Evolutionary conservation across 768 basidiomycete genomes (phyloP).

Genomic region (Megacollybia marginata): DNA sequence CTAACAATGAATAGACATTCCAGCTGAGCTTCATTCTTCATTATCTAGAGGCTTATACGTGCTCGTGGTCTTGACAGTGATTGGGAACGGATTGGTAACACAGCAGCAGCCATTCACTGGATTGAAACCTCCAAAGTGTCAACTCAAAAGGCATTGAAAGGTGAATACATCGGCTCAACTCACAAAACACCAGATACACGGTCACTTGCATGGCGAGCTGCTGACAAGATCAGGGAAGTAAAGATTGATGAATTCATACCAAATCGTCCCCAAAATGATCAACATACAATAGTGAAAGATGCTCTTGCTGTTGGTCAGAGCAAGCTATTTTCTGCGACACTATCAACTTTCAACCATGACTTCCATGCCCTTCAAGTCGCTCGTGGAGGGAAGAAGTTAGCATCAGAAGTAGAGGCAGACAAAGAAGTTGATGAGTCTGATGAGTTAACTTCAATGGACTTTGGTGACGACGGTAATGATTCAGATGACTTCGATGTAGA

Average conservation of each 20-base stretch:
- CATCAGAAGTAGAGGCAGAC: neutral
- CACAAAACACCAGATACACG: slow-evolving; percentile 4
- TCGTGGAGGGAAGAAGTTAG: neutral
- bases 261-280: neutral
- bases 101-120: neutral
- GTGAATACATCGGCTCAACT: neutral
- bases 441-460: neutral
- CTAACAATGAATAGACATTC: slow-evolving; percentile 8
- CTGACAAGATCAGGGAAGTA: slow-evolving; percentile 1
- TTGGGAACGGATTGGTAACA: slow-evolving; percentile 7
- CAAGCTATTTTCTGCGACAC: neutral
- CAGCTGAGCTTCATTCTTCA: slow-evolving; percentile 4
- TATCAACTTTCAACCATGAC: neutral
- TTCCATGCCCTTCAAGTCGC: neutral
- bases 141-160: neutral
- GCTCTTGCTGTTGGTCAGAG: neutral
- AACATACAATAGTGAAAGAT: neutral
- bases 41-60: slow-evolving; percentile 6
- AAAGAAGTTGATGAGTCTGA: neutral
- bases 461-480: too few relatives aligned
- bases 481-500: neutral
- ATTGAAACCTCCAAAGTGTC: neutral
- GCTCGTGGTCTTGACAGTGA: neutral
- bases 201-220: slow-evolving; percentile 3
- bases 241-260: neutral